A percentile compares a stretch with the other conserved stretches of the same genome.
Conservation (phyloP, 78 protist genomes). For the Protostelium mycophagum region DNA sequence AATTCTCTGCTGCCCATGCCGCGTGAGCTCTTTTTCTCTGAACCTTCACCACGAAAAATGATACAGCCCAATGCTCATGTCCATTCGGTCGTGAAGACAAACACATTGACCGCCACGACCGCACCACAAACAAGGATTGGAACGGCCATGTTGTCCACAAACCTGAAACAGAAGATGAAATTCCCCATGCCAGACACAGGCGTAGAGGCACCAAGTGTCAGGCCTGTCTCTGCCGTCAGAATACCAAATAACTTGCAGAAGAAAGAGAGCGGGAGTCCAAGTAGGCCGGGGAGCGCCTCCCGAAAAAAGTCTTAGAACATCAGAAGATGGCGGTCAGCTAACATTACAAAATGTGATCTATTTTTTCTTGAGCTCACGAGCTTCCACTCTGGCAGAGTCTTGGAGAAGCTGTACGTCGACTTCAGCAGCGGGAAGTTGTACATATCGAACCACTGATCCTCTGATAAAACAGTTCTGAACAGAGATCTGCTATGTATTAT, state of each 20-base stretch:
- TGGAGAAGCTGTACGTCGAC: conserved; percentile 92
- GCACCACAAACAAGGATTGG: neutral
- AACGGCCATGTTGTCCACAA: neutral
- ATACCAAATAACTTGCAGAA: neutral
- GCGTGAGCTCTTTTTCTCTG: neutral
- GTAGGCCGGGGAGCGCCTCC: no score
- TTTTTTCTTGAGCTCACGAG: conserved; percentile 44
- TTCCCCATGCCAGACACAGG: neutral
- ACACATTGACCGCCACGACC: neutral
- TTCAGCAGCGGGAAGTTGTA: conserved; percentile 77
- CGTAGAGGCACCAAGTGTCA: neutral
- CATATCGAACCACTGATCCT: conserved; percentile 93
- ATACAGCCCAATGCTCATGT: neutral
- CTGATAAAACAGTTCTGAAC: conserved; percentile 92
- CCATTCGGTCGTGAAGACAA: no score
- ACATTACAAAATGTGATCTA: neutral
- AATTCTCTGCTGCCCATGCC: neutral
- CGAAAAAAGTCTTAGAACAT: neutral
- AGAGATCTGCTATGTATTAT: conserved; percentile 59
- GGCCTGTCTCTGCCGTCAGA: neutral
- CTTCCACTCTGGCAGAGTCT: conserved; percentile 79
- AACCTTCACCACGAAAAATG: neutral
- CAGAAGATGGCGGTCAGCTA: neutral
- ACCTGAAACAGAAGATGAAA: neutral
- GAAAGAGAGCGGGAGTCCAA: no score